Base-by-base conservation (phyloP, 129 eudicot species). In the Arctium minus region DNA sequence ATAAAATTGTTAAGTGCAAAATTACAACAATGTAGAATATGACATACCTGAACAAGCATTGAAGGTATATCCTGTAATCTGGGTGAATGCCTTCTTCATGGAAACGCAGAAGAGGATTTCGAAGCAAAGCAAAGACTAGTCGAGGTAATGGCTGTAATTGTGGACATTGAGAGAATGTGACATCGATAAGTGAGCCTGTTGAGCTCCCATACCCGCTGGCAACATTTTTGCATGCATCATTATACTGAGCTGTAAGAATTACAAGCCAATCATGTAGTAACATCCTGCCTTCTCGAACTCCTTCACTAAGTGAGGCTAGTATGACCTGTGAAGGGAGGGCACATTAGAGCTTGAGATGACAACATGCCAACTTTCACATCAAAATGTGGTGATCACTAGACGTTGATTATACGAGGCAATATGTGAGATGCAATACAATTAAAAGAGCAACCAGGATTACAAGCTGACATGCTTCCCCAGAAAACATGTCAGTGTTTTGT, bases 1-100 rank as follows among this genome's bases (percentile, higher is more conserved):
- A 33, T 36, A 56, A 18, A 33, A 17, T 15, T 48, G 7, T 32
- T 15, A 50, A n/a, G 11, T 60, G 72, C 62, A 35, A 76, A 76
- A 6, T 9, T 53, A 17, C 29, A 15, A 17, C 68, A 76, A 56
- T 36, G 5, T 64, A 36, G 13, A 39, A 7, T 5, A 33, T 5
- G 73, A 69, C 29, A 35, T 93, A 96, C 99, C 99, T 96, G 89
- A 93, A 96, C 30, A 96, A 87, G 81, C 97, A 96, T 83, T 96
- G 99, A 67, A 96, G 97, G 88, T 91, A 96, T 79, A 96, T 96
- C 68, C 99, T 92, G 80, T 90, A 90, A 79, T 96, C 99, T 48
- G 99, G 99, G 83, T 96, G 99, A 84, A 96, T 92, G 17, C 99
- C 99, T 92, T 96, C 99, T 87, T 93, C 98, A 88, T 96, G 99